Percentiles rank a stretch among this genome's conserved stretches.
Conservation (phyloP, 345 rosid genomes). For the Stellera chamaejasme region DNA sequence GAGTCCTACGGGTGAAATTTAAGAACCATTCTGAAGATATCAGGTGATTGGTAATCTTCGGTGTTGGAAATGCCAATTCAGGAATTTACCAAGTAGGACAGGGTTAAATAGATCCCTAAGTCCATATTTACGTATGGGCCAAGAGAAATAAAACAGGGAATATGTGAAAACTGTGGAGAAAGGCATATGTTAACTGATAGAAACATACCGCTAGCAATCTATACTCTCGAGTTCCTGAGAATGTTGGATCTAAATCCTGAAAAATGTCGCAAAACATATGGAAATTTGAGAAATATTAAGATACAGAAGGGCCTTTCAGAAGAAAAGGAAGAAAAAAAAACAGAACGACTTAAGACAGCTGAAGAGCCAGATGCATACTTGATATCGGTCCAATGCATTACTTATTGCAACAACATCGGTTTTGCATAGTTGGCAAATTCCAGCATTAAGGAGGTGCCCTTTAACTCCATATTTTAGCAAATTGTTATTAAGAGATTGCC, state of each 20-base stretch:
- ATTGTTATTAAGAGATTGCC: slow-evolving; percentile 62
- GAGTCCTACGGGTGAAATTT: too few species aligned
- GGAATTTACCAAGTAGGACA: too few species aligned
- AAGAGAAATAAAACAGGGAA: too few species aligned
- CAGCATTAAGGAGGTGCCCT: slow-evolving; percentile 98
- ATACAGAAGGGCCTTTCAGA: too few species aligned
- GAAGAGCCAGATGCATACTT: slow-evolving; percentile 43
- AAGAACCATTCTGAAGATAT: too few species aligned
- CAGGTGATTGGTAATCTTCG: too few species aligned
- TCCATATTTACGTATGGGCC: too few species aligned
- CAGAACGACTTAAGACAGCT: neutral
- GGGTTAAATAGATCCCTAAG: too few species aligned
- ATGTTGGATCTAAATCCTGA: slow-evolving; percentile 95
- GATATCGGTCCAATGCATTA: slow-evolving; percentile 86
- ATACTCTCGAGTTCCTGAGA: slow-evolving; percentile 88
- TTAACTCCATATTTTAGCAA: slow-evolving; percentile 95
- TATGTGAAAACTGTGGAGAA: neutral
- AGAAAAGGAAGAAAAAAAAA: too few species aligned
- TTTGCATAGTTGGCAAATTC: slow-evolving; percentile 93
- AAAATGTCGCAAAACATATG: slow-evolving; percentile 10
- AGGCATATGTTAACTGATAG: neutral
- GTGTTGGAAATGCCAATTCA: too few species aligned
- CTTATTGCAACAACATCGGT: slow-evolving; percentile 78
- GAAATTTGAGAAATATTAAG: neutral
- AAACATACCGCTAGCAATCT: slow-evolving; percentile 53